Percentiles rank a stretch among this genome's conserved stretches.
phyloP scores from a whole-genome alignment of 1,284 basidiomycete species.

The Lignosus rhinocerotis region DNA sequence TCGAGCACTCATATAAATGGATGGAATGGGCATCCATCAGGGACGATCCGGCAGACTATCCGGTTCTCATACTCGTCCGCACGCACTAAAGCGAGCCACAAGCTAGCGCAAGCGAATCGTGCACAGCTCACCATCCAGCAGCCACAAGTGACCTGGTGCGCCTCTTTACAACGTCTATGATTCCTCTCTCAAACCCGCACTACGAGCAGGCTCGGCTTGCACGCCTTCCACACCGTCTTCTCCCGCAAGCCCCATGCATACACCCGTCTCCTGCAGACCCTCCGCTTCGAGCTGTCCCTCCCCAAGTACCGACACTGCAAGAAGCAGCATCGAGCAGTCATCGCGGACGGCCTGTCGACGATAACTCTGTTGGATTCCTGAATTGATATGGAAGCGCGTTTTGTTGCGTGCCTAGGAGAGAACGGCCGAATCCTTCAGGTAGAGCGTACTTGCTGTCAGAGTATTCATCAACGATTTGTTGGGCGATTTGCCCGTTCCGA shows the following conservation, averaged over 20 bases:
- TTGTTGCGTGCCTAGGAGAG: no score
- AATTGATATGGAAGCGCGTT: not conserved
- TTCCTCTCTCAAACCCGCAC: not conserved
- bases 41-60: slow-evolving; percentile 59
- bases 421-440: no score
- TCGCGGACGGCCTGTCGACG: slow-evolving; percentile 44
- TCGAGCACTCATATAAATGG: not conserved
- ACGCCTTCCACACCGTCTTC: slow-evolving; percentile 73
- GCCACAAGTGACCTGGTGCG: slow-evolving; percentile 64
- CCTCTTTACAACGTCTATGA: slow-evolving; percentile 24
- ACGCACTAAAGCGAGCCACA: slow-evolving; percentile 47
- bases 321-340: slow-evolving; percentile 46
- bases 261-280: slow-evolving; percentile 42
- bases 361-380: slow-evolving; percentile 21
- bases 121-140: slow-evolving; percentile 48
- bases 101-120: slow-evolving; percentile 40
- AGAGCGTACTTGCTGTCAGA: no score
- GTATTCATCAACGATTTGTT: no score
- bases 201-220: slow-evolving; percentile 70
- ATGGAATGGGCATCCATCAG: slow-evolving; percentile 36
- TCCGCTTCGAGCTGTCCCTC: slow-evolving; percentile 52
- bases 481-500: no score
- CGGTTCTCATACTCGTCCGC: slow-evolving; percentile 55
- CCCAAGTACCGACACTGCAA: slow-evolving; percentile 43
- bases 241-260: slow-evolving; percentile 55